These are phyloP conservation scores for Protomyces inouyei DNA, from an alignment of 1,139 yeast species.

Conservation along the genomic window DNA sequence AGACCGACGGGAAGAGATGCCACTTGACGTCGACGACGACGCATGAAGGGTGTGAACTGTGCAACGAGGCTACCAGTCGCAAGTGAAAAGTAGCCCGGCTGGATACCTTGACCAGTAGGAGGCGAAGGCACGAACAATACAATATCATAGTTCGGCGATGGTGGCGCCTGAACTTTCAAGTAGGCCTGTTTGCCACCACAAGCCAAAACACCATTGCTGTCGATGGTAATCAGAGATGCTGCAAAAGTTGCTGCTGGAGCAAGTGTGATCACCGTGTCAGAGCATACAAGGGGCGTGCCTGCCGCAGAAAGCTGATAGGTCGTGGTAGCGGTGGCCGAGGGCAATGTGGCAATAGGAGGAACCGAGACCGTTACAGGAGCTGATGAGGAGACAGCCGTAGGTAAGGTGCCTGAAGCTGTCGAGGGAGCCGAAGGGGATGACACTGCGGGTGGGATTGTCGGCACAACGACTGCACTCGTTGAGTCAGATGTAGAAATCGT, in stretches of 20 bases:
- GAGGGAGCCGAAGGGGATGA: neutral
- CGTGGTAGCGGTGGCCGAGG: neutral
- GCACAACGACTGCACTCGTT: neutral
- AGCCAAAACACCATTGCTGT: neutral
- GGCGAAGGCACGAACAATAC: neutral
- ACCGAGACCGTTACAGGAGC: neutral
- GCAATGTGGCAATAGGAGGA: neutral
- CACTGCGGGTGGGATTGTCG: neutral
- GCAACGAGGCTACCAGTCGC: neutral
- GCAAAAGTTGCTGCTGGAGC: neutral
- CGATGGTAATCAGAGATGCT: neutral
- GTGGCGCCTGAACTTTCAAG: neutral
- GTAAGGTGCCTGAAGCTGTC: neutral
- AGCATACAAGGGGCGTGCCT: neutral
- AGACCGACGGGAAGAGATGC: neutral
- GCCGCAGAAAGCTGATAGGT: neutral
- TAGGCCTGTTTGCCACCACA: neutral
- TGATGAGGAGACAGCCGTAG: neutral
- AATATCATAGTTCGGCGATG: neutral
- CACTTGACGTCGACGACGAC: neutral
- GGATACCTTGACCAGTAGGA: neutral
- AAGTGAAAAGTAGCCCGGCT: neutral
- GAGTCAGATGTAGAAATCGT: neutral
- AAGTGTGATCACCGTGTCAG: neutral
- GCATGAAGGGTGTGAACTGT: neutral